phyloP scores from a whole-genome alignment of 1,139 yeast species.

The Taphrina communis region DNA sequence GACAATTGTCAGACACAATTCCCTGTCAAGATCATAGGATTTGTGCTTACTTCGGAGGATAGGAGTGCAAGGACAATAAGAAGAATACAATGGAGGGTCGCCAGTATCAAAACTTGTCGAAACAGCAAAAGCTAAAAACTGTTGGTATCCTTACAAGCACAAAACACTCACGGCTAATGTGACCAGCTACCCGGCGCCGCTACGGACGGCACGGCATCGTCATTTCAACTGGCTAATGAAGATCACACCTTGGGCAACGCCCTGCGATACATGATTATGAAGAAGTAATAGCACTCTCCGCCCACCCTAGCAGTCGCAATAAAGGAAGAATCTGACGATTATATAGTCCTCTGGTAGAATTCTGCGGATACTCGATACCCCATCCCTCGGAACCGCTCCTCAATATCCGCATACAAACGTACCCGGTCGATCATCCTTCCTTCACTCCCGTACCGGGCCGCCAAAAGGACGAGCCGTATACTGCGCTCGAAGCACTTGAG shows the following conservation, averaged over 20 bases:
- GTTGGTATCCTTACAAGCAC: not conserved
- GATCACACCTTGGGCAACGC: slow-evolving; percentile 97
- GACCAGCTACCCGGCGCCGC: slow-evolving; percentile 79
- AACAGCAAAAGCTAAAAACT: slow-evolving; percentile 34
- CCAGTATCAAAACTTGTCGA: slow-evolving; percentile 33
- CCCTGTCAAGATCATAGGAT: too few relatives aligned
- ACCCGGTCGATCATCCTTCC: slow-evolving; percentile 56
- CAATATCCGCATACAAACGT: slow-evolving; percentile 91
- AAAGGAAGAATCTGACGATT: not conserved
- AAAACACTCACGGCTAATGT: slow-evolving; percentile 4
- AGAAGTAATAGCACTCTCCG: slow-evolving; percentile 58
- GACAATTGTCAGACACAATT: too few relatives aligned
- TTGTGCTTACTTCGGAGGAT: not conserved
- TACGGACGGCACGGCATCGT: slow-evolving; percentile 93
- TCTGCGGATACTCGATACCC: slow-evolving; percentile 98
- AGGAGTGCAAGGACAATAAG: not conserved
- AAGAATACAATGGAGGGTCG: slow-evolving; percentile 34
- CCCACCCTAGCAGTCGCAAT: not conserved
- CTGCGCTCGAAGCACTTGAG: slow-evolving; percentile 92
- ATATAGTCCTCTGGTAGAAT: slow-evolving; percentile 82
- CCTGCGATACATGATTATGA: slow-evolving; percentile 90
- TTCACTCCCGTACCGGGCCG: not conserved
- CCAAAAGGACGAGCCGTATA: slow-evolving; percentile 56
- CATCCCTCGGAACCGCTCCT: slow-evolving; percentile 94
- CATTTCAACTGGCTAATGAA: slow-evolving; percentile 89